Evolutionary conservation across 208 protist genomes (phyloP), one percentile per base, ranked within the genome.

Genomic region (Borovskyia barvae): DNA sequence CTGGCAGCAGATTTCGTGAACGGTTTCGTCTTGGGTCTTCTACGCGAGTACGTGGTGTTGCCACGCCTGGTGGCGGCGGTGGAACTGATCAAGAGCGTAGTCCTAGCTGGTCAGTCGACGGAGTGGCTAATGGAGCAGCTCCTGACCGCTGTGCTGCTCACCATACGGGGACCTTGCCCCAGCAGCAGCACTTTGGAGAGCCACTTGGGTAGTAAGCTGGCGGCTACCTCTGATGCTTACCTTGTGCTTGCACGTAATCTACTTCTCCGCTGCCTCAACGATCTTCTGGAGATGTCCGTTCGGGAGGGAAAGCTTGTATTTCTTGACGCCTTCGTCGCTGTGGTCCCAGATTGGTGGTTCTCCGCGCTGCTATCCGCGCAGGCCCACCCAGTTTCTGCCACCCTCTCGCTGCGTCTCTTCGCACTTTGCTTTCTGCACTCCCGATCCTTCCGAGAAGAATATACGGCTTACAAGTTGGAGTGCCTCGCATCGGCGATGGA

Each of bases 271-370:
- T 66, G 61, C 32, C 25, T 90, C 22, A 66, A 77, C 48, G 77
- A 78, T 24, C 45, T 75, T 20, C 72, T 77, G 39, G 73, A 72
- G 26, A 54, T 26, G 49, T 14, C 49, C 3, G 45, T 65, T 24
- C 43, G 53, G 30, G 53, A 51, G 5, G 60, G 46, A 20, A 65
- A 54, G 30, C 35, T 12, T 4, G 36, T 24, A 11, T 69, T 80
- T 36, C 37, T 59, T 26, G 20, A 58, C 25, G 54, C 43, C 25
- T 64, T 90, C 26, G 55, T 41, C 45, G 24, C 59, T 15, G 53
- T 74, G 24, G 39, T 81, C 30, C 76, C 85, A 12, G 58, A 61
- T 8, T 84, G 70, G 60, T 92, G 81, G 80, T 86, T 87, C 32
- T 54, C 61, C 0, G 52, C 58, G 29, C 75, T 88, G 72, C 58